phyloP scores from a whole-genome alignment of 1,139 yeast species.

The Ogataea hybrid region DNA sequence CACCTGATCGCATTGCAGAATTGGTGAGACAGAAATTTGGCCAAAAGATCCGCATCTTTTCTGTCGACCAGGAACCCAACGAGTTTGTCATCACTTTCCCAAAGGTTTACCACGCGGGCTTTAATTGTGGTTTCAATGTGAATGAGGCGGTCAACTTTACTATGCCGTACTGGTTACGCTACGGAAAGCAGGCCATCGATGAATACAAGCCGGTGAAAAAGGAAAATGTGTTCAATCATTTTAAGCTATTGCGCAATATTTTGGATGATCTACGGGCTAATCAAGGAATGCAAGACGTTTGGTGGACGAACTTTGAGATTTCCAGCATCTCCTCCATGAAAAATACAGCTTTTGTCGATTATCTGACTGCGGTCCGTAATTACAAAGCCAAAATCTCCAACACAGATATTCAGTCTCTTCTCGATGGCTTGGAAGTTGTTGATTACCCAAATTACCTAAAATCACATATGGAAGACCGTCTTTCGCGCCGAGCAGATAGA shows the following conservation, averaged over 20 bases:
- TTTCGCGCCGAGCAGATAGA: slow-evolving; percentile 6
- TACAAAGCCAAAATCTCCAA: slow-evolving; percentile 7
- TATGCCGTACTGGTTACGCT: slow-evolving; percentile 63
- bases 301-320: slow-evolving; percentile 5
- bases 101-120: slow-evolving; percentile 77
- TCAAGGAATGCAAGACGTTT: slow-evolving; percentile 2
- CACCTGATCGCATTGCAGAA: slow-evolving; percentile 45
- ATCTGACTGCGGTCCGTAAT: slow-evolving; percentile 13
- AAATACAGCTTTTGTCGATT: slow-evolving; percentile 15
- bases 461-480: slow-evolving; percentile 6
- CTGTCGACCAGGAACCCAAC: slow-evolving; percentile 79
- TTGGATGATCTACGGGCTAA: slow-evolving; percentile 21
- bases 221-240: slow-evolving; percentile 53
- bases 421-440: slow-evolving; percentile 6
- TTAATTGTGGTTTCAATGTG: slow-evolving; percentile 72
- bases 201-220: slow-evolving; percentile 56
- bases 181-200: slow-evolving; percentile 54
- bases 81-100: slow-evolving; percentile 77
- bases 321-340: slow-evolving; percentile 13
- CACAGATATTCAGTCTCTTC: slow-evolving; percentile 3
- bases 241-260: slow-evolving; percentile 27
- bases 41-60: slow-evolving; percentile 50
- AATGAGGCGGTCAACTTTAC: slow-evolving; percentile 85
- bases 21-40: slow-evolving; percentile 26
- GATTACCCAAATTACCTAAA: slow-evolving; percentile 7